Evolutionary conservation across 2,329 filamentous ascomycete species (phyloP), one percentile per base, ranked within the genome.

Genomic region (Penicillium frequentans): DNA sequence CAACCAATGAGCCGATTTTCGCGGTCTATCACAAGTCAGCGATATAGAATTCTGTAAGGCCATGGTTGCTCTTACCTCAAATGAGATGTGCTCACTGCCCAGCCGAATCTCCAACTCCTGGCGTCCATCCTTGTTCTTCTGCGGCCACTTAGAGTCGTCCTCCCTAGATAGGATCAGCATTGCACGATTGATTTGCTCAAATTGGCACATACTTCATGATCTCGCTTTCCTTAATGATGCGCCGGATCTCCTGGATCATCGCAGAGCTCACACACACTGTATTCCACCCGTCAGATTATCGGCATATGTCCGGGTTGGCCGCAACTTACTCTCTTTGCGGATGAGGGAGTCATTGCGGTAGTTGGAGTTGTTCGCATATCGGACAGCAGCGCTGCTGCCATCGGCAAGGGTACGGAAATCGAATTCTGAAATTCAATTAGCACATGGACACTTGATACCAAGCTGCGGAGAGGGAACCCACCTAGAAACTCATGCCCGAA

Each of bases 291-390:
- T 55, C 45, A 56, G 53, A 54, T 50, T 43, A 8, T 19, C 21
- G 23, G 27, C 33, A 16, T 43, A 33, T 14, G 14, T 19, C 39
- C 29, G 49, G 39, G 33, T 44, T 9, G 29, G 48, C 56, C 26
- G 48, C 33, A 43, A 43, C 92, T 67, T 82, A 97, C 95, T 99
- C 82, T 99, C 95, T 93, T 99, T 99, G 64, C 95, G 90, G 72
- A 99, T 99, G 67, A 99, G 81, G 62, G 93, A 97, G 75, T 99
- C 95, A 78, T 99, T 99, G 71, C 95, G 88, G 79, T 99, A 99
- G 79, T 99, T 99, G 56, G 93, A 98, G 78, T 99, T 99, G 83
- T 99, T 99, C 63, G 95, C 95, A 79, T 99, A 99, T 77, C 95
- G 88, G 31, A 93, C 92, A 52, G 95, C 90, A 8, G 95, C 95